phyloP scores from a whole-genome alignment of 176 grass and related monocot genomes.

The Poa pratensis region DNA sequence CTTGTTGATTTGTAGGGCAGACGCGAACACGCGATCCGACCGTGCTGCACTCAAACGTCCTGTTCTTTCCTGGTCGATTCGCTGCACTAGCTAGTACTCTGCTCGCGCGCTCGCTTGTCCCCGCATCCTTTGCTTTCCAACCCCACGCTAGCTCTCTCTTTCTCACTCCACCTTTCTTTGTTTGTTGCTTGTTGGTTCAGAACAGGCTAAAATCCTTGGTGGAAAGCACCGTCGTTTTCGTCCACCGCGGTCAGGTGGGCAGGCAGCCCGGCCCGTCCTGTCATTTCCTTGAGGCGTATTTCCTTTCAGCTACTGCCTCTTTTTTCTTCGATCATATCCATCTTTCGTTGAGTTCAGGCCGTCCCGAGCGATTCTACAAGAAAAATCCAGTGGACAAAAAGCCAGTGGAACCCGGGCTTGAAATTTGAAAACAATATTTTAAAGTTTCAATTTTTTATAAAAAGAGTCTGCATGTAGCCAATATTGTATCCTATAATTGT shows the following conservation, averaged over 20 bases:
- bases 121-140: neutral
- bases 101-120: neutral
- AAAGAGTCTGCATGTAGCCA: too few species aligned
- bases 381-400: too few species aligned
- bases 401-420: too few species aligned
- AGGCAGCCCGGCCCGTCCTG: too few species aligned
- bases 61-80: neutral
- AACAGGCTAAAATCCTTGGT: neutral
- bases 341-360: neutral
- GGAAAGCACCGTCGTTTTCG: slow-evolving; percentile 15
- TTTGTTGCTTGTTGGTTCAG: neutral
- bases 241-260: neutral
- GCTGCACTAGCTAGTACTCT: neutral
- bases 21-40: neutral
- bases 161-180: neutral
- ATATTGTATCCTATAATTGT: too few species aligned
- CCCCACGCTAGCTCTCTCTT: neutral
- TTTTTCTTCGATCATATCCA: neutral
- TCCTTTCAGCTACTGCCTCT: neutral
- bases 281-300: neutral
- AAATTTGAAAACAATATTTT: too few species aligned
- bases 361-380: too few species aligned
- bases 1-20: neutral
- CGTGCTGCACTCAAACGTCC: neutral
- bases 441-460: too few species aligned